Base-by-base conservation (phyloP, 306 rosid genomes). In the Boehmeria nivea region DNA sequence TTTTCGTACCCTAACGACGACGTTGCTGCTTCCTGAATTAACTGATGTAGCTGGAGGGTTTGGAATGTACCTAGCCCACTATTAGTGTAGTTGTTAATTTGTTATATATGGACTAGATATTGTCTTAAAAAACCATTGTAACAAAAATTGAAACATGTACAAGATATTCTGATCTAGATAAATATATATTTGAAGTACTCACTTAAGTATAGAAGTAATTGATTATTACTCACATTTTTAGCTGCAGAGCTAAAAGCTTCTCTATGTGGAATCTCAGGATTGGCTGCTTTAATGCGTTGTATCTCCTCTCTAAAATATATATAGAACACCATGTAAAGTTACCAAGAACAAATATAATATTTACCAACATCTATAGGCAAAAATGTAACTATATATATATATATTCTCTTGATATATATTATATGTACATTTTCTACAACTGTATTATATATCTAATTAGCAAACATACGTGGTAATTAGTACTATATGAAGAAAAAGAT, bases 171-270 rank as follows among this genome's bases (percentile, higher is more conserved):
- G 5, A 33, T 33, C 11, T 33, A 33, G 11, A 11, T 33, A 11
- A 4, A 33, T 11, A 33, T 33, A 33, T 33, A 33, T 33, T 33
- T 33, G 38, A n/a, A n/a, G n/a, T n/a, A n/a, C n/a, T n/a, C n/a
- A n/a, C 38, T 33, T 33, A 33, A 33, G n/a, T n/a, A n/a, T 33
- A 33, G 38, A 4, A 33, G 38, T 5, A 4, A 5, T 5, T 33
- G 38, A 33, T 4, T 33, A 33, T 15, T 8, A 16, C 61, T 38
- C 61, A 87, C 99, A 64, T 85, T 91, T 74, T 91, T 91, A 0
- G 96, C 96, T 16, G 99, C 99, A 53, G 93, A 80, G 50, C 99
- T 91, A 67, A 91, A 91, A 54, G 99, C 99, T 71, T 91, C 96
- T 43, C 99, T 82, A 76, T 91, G 99, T 48, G 99, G 96, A 52